Evolutionary conservation across 768 basidiomycete genomes (phyloP).

Genomic region (Saitozyma sp.): DNA sequence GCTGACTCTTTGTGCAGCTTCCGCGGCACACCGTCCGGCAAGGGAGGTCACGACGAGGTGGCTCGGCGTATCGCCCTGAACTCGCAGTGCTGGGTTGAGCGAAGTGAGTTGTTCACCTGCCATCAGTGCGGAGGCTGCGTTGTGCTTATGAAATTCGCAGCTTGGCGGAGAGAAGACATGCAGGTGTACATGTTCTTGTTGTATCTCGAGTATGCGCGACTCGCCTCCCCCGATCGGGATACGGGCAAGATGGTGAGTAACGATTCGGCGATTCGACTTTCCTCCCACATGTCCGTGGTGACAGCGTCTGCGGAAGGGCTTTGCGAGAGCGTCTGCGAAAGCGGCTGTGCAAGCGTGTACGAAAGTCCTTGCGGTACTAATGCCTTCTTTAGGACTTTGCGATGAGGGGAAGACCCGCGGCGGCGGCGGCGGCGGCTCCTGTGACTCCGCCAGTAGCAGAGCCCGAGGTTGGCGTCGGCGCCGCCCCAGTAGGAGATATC

Average conservation of each 20-base stretch:
- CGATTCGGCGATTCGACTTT: too few relatives aligned
- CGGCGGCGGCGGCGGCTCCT: too few relatives aligned
- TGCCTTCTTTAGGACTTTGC: too few relatives aligned
- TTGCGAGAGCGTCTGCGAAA: too few relatives aligned
- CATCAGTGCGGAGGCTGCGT: not conserved
- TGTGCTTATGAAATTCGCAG: conserved; percentile 12
- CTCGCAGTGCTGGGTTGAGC: conserved; percentile 54
- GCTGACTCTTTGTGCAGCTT: conserved; percentile 39
- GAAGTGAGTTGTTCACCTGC: conserved; percentile 33
- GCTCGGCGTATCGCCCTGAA: conserved; percentile 53
- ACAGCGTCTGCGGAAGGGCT: too few relatives aligned
- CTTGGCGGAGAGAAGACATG: conserved; percentile 51
- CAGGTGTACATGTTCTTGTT: conserved; percentile 53
- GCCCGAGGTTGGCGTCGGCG: too few relatives aligned
- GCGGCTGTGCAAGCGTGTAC: too few relatives aligned
- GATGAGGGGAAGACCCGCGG: too few relatives aligned
- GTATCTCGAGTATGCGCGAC: conserved; percentile 52
- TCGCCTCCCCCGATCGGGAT: conserved; percentile 51
- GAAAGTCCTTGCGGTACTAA: too few relatives aligned
- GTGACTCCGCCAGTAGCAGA: too few relatives aligned
- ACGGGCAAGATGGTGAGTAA: conserved; percentile 52
- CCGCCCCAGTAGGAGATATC: too few relatives aligned
- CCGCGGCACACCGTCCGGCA: conserved; percentile 49
- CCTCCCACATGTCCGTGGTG: too few relatives aligned
- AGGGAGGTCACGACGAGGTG: conserved; percentile 52